phyloP scores from a whole-genome alignment of 2,329 filamentous ascomycete genomes.

The Hansfordia pulvinata region DNA sequence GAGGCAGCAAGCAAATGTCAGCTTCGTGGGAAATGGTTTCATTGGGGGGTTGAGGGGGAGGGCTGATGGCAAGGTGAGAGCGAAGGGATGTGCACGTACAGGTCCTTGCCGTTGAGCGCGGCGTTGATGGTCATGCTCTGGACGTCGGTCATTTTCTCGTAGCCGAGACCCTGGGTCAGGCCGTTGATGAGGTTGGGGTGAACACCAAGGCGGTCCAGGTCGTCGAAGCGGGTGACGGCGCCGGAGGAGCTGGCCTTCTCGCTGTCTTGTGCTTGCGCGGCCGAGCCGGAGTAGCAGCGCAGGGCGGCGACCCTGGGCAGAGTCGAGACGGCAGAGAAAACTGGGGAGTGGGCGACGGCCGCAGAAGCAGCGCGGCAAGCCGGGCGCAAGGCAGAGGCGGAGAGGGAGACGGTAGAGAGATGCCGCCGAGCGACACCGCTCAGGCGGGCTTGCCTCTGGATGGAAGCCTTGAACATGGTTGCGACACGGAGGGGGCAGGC shows the following conservation, averaged over 20 bases:
- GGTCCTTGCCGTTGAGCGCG: slow-evolving; percentile 65
- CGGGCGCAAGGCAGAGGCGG: no score
- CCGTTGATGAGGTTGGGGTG: slow-evolving; percentile 51
- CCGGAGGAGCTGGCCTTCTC: slow-evolving; percentile 6
- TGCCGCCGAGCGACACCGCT: slow-evolving; percentile 4
- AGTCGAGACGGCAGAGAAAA: background rate
- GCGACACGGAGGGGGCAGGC: background rate
- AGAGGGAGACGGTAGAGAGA: slow-evolving; percentile 3
- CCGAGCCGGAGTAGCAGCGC: slow-evolving; percentile 4
- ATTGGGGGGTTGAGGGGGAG: slow-evolving; percentile 1
- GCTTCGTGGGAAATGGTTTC: background rate
- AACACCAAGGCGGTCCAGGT: slow-evolving; percentile 35
- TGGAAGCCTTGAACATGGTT: slow-evolving; percentile 5
- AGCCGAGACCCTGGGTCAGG: slow-evolving; percentile 59
- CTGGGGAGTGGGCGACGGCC: no score
- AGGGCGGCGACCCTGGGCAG: slow-evolving; percentile 1
- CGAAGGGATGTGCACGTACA: slow-evolving; percentile 40
- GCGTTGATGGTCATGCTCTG: slow-evolving; percentile 73
- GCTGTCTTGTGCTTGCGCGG: slow-evolving; percentile 1
- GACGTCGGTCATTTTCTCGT: slow-evolving; percentile 84
- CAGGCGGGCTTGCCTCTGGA: slow-evolving; percentile 5
- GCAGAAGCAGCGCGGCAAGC: no score
- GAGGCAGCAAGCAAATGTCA: slow-evolving; percentile 1
- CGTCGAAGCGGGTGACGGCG: slow-evolving; percentile 25
- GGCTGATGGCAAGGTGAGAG: background rate